These are phyloP conservation scores for Brassica hybrid DNA, from an alignment of 441 rosid species.

Conservation along the genomic window DNA sequence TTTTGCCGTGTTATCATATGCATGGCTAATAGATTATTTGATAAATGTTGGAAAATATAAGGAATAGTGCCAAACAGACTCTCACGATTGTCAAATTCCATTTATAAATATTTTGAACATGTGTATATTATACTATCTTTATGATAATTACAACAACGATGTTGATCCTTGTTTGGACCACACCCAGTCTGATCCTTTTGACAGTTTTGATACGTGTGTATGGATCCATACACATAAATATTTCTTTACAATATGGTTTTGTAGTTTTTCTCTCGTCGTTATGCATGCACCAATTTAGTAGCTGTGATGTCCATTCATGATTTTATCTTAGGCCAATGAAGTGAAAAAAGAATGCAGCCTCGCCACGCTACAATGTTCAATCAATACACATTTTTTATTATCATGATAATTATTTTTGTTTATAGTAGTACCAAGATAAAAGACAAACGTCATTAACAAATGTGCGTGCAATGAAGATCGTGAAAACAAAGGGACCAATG, in stretches of 20 bases:
- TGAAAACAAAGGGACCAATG: background rate
- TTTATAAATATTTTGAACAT: conserved; percentile 33
- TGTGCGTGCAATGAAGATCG: background rate
- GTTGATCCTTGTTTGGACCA: conserved; percentile 42
- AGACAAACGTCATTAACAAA: background rate
- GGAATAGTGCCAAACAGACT: conserved; percentile 17
- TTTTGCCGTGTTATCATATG: background rate
- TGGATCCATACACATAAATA: conserved; percentile 1
- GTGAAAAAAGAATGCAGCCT: background rate
- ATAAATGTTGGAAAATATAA: background rate
- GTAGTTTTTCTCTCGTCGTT: conserved; percentile 10
- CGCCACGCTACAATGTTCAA: conserved; percentile 8
- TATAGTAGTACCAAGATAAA: background rate
- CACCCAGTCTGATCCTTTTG: background rate
- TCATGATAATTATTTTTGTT: background rate
- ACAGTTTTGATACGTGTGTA: conserved; percentile 30
- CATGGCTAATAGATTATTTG: background rate
- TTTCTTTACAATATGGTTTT: conserved; percentile 2
- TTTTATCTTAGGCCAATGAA: background rate
- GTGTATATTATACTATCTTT: background rate
- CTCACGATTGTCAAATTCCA: conserved; percentile 17
- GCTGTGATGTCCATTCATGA: conserved; percentile 26
- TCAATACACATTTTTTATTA: background rate
- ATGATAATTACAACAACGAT: conserved; percentile 30
- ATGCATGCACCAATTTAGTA: conserved; percentile 27